Evolutionary conservation across 2,329 filamentous ascomycete species (phyloP).

Genomic region (Sclerotiophoma versabilis): DNA sequence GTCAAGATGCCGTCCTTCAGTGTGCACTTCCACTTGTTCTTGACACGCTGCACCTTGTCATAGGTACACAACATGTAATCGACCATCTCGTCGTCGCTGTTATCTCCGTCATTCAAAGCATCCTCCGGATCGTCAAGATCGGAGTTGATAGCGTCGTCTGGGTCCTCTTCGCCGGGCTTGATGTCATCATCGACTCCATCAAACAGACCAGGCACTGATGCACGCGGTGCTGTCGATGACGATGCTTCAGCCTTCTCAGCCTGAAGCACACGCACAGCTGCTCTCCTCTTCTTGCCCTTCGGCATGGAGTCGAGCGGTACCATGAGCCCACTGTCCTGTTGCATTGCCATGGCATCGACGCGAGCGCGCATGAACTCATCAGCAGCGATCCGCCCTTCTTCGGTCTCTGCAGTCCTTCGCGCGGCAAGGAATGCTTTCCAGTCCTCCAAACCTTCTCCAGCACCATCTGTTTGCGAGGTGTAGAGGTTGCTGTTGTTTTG

Average conservation of each 20-base stretch:
- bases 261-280: conserved; percentile 52
- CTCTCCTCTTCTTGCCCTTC: conserved; percentile 52
- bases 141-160: conserved; percentile 98
- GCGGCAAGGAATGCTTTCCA: conserved; percentile 66
- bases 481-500: conserved; percentile 37
- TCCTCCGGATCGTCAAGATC: conserved; percentile 96
- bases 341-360: conserved; percentile 69
- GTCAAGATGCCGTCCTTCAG: conserved; percentile 96
- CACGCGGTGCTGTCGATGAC: conserved; percentile 16
- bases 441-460: conserved; percentile 67
- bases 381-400: conserved; percentile 60
- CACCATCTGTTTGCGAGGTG: conserved; percentile 77
- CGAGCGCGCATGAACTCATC: conserved; percentile 74
- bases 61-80: conserved; percentile 99
- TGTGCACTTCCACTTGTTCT: conserved; percentile 97
- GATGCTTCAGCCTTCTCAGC: conserved; percentile 60
- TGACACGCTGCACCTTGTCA: conserved; percentile 97
- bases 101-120: conserved; percentile 78
- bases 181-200: conserved; percentile 66
- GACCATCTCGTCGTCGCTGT: conserved; percentile 81
- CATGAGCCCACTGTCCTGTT: conserved; percentile 80
- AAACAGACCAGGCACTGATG: conserved; percentile 42
- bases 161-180: conserved; percentile 59
- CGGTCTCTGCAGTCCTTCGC: conserved; percentile 59
- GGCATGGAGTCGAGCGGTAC: conserved; percentile 68